Evolutionary conservation across 129 eudicot genomes (phyloP).

Genomic region (Oenanthe sinensis): DNA sequence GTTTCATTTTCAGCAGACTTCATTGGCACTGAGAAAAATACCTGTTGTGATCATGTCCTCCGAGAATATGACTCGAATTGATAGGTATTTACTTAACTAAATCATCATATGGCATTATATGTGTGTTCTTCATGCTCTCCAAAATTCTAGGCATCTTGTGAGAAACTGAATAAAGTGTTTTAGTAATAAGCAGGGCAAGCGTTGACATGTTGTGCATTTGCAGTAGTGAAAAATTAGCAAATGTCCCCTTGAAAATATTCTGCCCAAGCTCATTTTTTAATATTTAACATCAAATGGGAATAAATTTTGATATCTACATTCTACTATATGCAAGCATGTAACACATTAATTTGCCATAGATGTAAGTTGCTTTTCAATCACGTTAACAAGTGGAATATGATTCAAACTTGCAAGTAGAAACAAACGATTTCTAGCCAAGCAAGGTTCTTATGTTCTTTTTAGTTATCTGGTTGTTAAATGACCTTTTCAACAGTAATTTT

Average conservation of each 20-base stretch:
- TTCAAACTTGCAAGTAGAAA: too few species aligned
- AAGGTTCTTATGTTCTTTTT: too few species aligned
- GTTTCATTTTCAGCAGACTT: slow-evolving; percentile 39
- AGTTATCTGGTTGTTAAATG: too few species aligned
- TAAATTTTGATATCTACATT: too few species aligned
- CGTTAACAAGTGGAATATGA: too few species aligned
- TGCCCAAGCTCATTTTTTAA: background rate
- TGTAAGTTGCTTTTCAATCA: too few species aligned
- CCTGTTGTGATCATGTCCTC: slow-evolving; percentile 98
- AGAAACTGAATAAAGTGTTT: background rate
- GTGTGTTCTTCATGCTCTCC: background rate
- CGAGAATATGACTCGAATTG: slow-evolving; percentile 71
- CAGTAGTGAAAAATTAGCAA: background rate
- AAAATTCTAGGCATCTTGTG: background rate
- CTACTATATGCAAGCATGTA: too few species aligned
- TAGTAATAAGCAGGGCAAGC: background rate
- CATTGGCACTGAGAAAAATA: slow-evolving; percentile 50
- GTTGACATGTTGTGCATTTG: background rate
- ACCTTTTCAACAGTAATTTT: background rate
- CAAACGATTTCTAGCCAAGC: too few species aligned
- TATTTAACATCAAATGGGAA: too few species aligned
- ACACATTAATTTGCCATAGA: too few species aligned
- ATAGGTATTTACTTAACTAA: slow-evolving; percentile 41
- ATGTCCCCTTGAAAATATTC: background rate
- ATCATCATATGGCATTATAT: background rate